Evolutionary conservation across 2,329 filamentous ascomycete genomes (phyloP), one percentile per base, ranked within the genome.

Genomic region (Sporothrix humicola): DNA sequence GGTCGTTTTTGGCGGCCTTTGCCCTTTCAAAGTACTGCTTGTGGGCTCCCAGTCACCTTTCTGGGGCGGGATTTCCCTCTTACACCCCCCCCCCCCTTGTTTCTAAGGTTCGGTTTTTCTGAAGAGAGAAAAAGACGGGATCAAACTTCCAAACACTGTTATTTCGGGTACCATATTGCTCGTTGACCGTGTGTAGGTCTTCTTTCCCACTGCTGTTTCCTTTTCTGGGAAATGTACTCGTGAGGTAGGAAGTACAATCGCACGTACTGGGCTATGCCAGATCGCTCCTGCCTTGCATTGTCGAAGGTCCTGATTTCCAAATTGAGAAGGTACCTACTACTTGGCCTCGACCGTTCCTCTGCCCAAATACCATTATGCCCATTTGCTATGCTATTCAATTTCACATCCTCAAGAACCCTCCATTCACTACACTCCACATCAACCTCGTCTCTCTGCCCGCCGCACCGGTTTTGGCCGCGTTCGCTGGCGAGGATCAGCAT

Each of bases 391-490:
- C 63, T 17, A 20, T 65, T 65, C 37, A 48, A 48, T 23, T 12
- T 56, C 48, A 37, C 46, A 23, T 65, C 61, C 46, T 17, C 17
- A 61, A 42, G 52, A 37, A 10, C 23, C 26, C 13, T 58, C 15
- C 23, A 17, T 44, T 20, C 52, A n/a, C 31, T 63, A 8, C 17
- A 42, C 44, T 42, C 37, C 23, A 10, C 15, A 56, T 44, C 31
- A 9, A 20, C 31, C 46, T 68, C 48, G 17, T 42, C 31, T 52
- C 50, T 23, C 52, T 65, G 42, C 61, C 46, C 69, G 23, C 68
- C 5, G 61, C 54, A 70, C 69, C 69, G 71, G 69, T 69, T 72
- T 69, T 73, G 71, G 61, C 71, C 71, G 61, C 48, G 61, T 72
- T 63, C 23, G 52, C 71, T 74, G 68, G 44, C 23, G 54, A 59